Evolutionary conservation across 1,139 yeast species (phyloP).

Genomic region (Keqinozyma sinolaborantium): DNA sequence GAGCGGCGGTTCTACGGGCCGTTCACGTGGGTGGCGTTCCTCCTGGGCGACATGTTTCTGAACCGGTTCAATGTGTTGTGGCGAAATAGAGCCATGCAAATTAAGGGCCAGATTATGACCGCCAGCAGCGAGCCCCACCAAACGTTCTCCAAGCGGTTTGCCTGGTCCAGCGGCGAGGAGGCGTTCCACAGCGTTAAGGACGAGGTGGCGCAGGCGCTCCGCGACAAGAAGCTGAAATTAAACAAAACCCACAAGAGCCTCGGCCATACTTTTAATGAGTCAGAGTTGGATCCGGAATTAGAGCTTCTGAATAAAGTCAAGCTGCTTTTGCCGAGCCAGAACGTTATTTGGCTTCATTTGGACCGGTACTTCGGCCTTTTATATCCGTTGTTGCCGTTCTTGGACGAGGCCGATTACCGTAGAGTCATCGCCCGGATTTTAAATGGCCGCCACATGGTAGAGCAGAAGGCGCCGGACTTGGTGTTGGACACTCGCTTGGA

Average conservation of each 20-base stretch:
- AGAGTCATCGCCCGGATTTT: conserved; percentile 13
- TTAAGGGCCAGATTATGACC: not conserved
- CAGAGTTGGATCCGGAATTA: conserved; percentile 12
- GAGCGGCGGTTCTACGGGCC: not conserved
- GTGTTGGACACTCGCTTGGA: conserved; percentile 15
- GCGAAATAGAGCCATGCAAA: not conserved
- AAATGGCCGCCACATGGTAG: not conserved
- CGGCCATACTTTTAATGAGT: not conserved
- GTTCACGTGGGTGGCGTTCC: not conserved
- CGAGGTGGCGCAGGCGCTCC: conserved; percentile 1
- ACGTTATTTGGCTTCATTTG: conserved; percentile 42
- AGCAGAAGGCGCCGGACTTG: conserved; percentile 11
- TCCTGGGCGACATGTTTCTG: not conserved
- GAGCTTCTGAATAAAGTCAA: conserved; percentile 30
- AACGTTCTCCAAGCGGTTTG: not conserved
- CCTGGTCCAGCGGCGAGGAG: not conserved
- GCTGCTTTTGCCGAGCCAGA: conserved; percentile 38
- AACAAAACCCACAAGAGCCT: conserved; percentile 1
- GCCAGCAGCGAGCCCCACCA: not conserved
- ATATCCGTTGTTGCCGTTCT: conserved; percentile 43
- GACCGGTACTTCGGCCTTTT: conserved; percentile 40
- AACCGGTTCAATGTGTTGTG: not conserved
- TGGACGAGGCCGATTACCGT: conserved; percentile 36
- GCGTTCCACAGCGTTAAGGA: not conserved
- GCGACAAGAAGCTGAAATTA: conserved; percentile 1